Evolutionary conservation across 345 rosid species (phyloP).

Genomic region (Hypericum perforatum): DNA sequence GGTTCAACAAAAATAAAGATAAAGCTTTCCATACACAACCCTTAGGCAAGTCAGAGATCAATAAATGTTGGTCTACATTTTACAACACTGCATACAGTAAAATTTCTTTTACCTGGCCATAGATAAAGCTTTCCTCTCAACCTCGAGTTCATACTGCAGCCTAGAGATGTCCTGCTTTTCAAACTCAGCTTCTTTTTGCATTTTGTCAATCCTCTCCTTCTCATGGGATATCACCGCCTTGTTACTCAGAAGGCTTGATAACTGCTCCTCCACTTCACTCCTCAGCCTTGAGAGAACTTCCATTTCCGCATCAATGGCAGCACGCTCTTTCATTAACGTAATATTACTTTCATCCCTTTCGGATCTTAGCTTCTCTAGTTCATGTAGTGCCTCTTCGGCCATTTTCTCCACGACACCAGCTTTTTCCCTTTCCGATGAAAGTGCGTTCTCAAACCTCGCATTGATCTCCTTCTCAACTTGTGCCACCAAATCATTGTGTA

Average conservation of each 20-base stretch:
- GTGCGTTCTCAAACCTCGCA: conserved; percentile 66
- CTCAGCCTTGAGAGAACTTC: conserved; percentile 59
- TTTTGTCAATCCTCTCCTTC: conserved; percentile 57
- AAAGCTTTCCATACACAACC: too few relatives aligned
- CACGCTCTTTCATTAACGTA: conserved; percentile 57
- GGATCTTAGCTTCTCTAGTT: conserved; percentile 51
- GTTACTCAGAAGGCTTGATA: conserved; percentile 51
- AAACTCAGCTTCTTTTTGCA: conserved; percentile 52
- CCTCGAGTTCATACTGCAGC: conserved; percentile 69
- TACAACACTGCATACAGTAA: neutral
- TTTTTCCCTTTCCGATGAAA: conserved; percentile 55
- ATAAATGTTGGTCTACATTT: neutral
- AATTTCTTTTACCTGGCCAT: conserved; percentile 63
- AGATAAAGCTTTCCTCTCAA: conserved; percentile 74
- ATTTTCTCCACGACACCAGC: conserved; percentile 61
- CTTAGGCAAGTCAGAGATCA: neutral
- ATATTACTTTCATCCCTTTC: conserved; percentile 62
- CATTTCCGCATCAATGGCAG: conserved; percentile 69
- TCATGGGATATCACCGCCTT: conserved; percentile 73
- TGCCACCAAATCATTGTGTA: conserved; percentile 65
- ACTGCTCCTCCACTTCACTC: conserved; percentile 63
- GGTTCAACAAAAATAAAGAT: conserved; percentile 3
- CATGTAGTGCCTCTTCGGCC: conserved; percentile 73
- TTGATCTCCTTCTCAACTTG: conserved; percentile 77
- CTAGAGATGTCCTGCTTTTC: conserved; percentile 64